Percentiles rank a stretch among this genome's conserved stretches.
phyloP scores from a whole-genome alignment of 371 early-diverging fungal genomes.

The Mucor racemosus region DNA sequence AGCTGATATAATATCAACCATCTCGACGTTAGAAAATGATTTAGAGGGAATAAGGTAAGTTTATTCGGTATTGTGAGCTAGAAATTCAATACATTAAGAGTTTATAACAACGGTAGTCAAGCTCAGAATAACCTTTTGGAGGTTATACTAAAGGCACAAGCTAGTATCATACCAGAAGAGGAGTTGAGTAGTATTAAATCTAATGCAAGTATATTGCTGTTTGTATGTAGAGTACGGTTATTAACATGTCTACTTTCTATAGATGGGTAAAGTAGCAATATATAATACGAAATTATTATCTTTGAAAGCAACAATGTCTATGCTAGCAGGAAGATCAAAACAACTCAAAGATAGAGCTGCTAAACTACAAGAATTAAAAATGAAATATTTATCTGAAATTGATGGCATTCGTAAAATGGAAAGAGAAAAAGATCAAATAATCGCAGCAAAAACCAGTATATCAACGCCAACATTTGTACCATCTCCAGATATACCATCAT shows the following conservation, averaged over 20 bases:
- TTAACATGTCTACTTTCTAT: background rate
- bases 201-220: conserved; percentile 19
- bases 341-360: conserved; percentile 39
- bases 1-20: background rate
- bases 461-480: conserved; percentile 9
- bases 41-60: conserved; percentile 1
- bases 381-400: conserved; percentile 37
- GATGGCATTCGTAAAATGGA: conserved; percentile 43
- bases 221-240: background rate
- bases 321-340: conserved; percentile 37
- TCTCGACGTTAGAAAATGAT: conserved; percentile 1
- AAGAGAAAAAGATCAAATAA: conserved; percentile 39
- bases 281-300: conserved; percentile 47
- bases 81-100: background rate
- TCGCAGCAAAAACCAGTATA: conserved; percentile 34
- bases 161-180: conserved; percentile 10
- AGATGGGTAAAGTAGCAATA: conserved; percentile 44
- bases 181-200: conserved; percentile 23
- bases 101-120: conserved; percentile 10
- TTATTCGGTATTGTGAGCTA: background rate
- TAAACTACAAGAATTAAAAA: conserved; percentile 34
- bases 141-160: conserved; percentile 11
- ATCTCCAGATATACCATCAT: conserved; percentile 9
- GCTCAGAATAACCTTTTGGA: conserved; percentile 16
- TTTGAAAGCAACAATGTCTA: conserved; percentile 43